Conservation (phyloP, 1,284 basidiomycete genomes). For the Macrocystidia cucumis region DNA sequence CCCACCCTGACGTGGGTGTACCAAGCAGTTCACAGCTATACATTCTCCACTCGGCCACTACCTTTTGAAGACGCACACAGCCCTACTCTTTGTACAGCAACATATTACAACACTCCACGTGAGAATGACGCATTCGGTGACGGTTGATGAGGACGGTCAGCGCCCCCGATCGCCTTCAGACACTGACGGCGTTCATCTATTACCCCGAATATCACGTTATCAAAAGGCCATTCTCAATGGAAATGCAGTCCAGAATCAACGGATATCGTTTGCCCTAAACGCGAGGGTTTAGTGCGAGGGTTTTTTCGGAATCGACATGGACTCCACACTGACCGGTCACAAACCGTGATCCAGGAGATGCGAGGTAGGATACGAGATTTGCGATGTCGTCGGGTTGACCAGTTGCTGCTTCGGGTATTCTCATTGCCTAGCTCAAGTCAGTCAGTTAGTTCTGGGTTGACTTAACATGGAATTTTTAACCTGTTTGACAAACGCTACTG, state of each 20-base stretch:
- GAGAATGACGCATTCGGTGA: too few species aligned
- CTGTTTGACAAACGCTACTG: constrained; percentile 5
- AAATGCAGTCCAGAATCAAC: constrained; percentile 8
- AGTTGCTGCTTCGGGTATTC: constrained; percentile 12
- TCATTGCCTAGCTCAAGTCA: constrained; percentile 7
- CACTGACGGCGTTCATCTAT: too few species aligned
- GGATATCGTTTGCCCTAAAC: constrained; percentile 10
- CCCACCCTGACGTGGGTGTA: too few species aligned
- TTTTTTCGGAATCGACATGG: background rate
- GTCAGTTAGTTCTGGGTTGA: background rate
- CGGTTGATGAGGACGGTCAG: too few species aligned
- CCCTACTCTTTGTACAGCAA: too few species aligned
- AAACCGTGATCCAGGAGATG: constrained; percentile 23
- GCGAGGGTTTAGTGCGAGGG: background rate
- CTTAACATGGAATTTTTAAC: constrained; percentile 1
- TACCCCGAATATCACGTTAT: too few species aligned
- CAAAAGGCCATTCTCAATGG: too few species aligned
- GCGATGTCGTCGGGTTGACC: constrained; percentile 26
- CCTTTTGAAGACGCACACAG: too few species aligned
- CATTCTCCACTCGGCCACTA: too few species aligned
- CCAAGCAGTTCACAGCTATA: too few species aligned
- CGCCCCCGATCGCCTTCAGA: too few species aligned
- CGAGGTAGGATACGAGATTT: constrained; percentile 26
- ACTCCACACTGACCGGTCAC: constrained; percentile 22
- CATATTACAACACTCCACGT: too few species aligned